Conservation (phyloP, 768 basidiomycete species). For the Psilocybe subaeruginosa region DNA sequence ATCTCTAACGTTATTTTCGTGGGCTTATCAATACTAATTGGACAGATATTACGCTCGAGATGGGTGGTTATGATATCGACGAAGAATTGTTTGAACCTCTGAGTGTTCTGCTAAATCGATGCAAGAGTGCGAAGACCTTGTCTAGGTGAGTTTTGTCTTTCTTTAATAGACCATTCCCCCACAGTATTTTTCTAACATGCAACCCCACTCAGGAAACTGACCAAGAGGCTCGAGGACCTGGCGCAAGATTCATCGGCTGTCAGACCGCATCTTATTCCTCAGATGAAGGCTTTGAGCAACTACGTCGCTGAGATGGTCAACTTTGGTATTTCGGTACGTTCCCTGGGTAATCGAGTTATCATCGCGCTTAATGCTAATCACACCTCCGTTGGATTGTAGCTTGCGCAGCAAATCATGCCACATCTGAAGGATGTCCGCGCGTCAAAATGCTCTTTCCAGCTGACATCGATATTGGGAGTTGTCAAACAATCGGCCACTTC, state of each 20-base stretch:
- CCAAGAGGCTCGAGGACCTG: slow-evolving; percentile 83
- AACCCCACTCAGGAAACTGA: slow-evolving; percentile 69
- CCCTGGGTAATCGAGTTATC: background rate
- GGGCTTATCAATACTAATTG: background rate
- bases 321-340: slow-evolving; percentile 84
- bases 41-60: slow-evolving; percentile 72
- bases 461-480: slow-evolving; percentile 69
- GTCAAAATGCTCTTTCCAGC: slow-evolving; percentile 77
- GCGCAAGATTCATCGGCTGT: slow-evolving; percentile 72
- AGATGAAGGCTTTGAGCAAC: slow-evolving; percentile 73
- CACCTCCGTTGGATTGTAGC: slow-evolving; percentile 39
- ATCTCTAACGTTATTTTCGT: background rate
- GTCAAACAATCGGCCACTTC: slow-evolving; percentile 75
- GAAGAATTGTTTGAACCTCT: slow-evolving; percentile 81
- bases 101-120: slow-evolving; percentile 80
- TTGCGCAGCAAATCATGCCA: slow-evolving; percentile 88
- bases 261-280: slow-evolving; percentile 68
- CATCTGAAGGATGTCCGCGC: slow-evolving; percentile 83
- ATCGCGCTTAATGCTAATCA: no score
- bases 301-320: slow-evolving; percentile 82
- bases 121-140: slow-evolving; percentile 76
- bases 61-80: slow-evolving; percentile 76
- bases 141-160: slow-evolving; percentile 60
- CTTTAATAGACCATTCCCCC: background rate
- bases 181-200: background rate